Evolutionary conservation across 208 protist species (phyloP).

Genomic region (Leishmania aethiopica): DNA sequence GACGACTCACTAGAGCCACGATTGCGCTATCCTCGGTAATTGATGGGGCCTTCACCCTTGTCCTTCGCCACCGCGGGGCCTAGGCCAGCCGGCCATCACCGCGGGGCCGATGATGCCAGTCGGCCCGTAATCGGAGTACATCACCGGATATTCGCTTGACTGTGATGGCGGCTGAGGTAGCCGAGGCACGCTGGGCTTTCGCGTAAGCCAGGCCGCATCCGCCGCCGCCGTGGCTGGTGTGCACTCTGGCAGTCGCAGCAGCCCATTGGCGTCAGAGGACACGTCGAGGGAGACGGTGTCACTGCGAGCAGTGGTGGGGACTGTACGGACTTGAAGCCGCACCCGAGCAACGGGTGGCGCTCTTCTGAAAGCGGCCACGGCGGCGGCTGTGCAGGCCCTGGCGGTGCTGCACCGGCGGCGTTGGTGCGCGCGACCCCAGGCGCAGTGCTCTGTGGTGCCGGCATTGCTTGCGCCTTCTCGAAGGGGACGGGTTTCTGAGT

Average conservation of each 20-base stretch:
- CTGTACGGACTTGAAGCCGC: not conserved
- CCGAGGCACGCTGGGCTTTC: not conserved
- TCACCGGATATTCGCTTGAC: not conserved
- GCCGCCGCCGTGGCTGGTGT: not conserved
- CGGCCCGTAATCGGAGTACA: not conserved
- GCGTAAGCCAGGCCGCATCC: not conserved
- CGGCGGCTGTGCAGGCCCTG: not conserved
- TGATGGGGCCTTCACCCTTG: not conserved
- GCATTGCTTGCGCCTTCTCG: not conserved
- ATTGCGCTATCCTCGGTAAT: too few relatives aligned
- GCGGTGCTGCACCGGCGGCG: not conserved
- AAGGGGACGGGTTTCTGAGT: not conserved
- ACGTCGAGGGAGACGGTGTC: not conserved
- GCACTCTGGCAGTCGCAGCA: not conserved
- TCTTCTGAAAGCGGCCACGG: not conserved
- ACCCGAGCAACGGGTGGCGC: not conserved
- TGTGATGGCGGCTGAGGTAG: not conserved
- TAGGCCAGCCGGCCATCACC: not conserved
- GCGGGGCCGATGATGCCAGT: not conserved
- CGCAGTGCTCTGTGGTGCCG: not conserved
- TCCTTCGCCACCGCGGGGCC: not conserved
- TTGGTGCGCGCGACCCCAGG: not conserved
- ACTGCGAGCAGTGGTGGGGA: not conserved
- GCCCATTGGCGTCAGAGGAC: not conserved
- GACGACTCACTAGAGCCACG: not conserved